Percentiles rank a stretch among this genome's conserved stretches.
Conservation (phyloP, 1,284 basidiomycete species). For the Sporisorium scitamineum region DNA sequence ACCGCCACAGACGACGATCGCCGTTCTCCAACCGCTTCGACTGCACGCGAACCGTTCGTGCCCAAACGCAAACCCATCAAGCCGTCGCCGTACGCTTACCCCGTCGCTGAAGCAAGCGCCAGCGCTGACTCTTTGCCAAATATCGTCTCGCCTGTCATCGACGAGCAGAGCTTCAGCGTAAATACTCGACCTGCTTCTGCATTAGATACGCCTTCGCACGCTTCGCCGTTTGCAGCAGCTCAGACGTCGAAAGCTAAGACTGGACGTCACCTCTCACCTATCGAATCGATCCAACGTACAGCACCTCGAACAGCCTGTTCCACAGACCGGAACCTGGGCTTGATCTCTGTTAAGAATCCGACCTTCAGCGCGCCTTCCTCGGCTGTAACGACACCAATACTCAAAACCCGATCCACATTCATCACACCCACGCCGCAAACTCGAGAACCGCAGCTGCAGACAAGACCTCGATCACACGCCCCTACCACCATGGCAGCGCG, state of each 20-base stretch:
- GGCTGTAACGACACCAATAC: constrained; percentile 19
- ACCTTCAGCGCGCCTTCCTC: constrained; percentile 15
- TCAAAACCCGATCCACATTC: constrained; percentile 17
- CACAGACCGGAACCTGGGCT: constrained; percentile 10
- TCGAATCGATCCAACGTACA: background rate
- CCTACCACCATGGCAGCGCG: constrained; percentile 28
- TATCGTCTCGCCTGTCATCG: background rate
- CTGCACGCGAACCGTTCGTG: constrained; percentile 30
- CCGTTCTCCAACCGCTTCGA: constrained; percentile 13
- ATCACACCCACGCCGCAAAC: background rate
- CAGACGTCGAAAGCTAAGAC: background rate
- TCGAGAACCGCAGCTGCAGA: constrained; percentile 3
- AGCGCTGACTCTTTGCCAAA: constrained; percentile 33
- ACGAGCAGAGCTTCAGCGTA: background rate
- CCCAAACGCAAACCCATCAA: constrained; percentile 37
- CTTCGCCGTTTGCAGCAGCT: constrained; percentile 9
- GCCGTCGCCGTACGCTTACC: constrained; percentile 34
- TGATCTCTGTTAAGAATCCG: background rate
- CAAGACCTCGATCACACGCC: constrained; percentile 36
- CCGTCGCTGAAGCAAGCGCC: constrained; percentile 21
- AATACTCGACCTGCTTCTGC: constrained; percentile 27
- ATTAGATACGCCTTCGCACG: constrained; percentile 9
- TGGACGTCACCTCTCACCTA: background rate
- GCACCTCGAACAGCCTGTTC: constrained; percentile 19
- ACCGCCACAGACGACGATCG: constrained; percentile 9